These are phyloP conservation scores for Pseudogymnoascus sp. DNA, from an alignment of 2,329 filamentous ascomycete genomes.

Conservation along the genomic window DNA sequence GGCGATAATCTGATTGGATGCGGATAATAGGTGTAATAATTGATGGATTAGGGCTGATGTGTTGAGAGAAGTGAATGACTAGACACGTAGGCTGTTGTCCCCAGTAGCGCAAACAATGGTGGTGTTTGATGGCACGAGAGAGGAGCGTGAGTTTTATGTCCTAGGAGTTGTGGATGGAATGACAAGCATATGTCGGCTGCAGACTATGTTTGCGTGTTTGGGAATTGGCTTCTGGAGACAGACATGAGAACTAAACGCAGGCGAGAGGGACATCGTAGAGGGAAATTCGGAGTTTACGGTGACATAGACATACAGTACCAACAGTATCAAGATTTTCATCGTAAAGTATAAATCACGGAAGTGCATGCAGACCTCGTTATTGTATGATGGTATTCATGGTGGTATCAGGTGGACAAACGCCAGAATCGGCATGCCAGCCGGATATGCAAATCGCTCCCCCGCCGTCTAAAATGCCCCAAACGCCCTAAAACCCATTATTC, in stretches of 20 bases:
- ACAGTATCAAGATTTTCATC: background rate
- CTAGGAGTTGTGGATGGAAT: background rate
- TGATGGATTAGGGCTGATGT: background rate
- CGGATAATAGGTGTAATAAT: background rate
- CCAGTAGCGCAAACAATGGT: background rate
- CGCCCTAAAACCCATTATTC: background rate
- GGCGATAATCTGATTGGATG: background rate
- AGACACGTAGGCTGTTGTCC: background rate
- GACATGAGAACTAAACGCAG: background rate
- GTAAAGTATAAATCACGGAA: background rate
- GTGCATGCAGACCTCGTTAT: background rate
- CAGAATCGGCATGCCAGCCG: background rate
- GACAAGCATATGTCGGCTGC: background rate
- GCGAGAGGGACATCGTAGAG: background rate
- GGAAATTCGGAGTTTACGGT: background rate
- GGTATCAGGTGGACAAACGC: background rate
- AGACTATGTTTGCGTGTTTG: background rate
- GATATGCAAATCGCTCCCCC: background rate
- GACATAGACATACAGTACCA: background rate
- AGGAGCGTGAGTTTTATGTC: background rate
- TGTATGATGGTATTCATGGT: background rate
- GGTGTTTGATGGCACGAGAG: background rate
- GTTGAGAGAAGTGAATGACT: background rate
- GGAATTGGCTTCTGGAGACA: background rate
- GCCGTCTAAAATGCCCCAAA: background rate